phyloP scores from a whole-genome alignment of 225 moss, liverwort and hornwort genomes.

The Climacium dendroides region DNA sequence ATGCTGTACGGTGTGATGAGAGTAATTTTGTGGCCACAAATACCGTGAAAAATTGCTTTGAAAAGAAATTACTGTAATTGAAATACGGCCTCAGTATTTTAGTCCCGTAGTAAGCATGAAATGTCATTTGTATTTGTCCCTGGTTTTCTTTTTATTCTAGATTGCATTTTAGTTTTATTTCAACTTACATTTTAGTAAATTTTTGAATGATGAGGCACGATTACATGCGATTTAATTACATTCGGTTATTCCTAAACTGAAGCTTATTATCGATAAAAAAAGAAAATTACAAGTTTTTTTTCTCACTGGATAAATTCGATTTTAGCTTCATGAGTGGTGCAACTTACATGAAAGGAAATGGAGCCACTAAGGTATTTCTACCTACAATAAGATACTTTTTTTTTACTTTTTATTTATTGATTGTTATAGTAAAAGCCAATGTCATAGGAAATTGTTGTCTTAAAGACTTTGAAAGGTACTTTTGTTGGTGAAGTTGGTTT shows the following conservation, averaged over 20 bases:
- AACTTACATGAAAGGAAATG: neutral
- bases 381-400: neutral
- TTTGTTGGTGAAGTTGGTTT: no score
- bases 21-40: neutral
- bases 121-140: neutral
- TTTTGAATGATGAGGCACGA: neutral
- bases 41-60: neutral
- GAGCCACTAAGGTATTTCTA: neutral
- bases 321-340: neutral
- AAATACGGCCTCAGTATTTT: no score
- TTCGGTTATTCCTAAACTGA: neutral
- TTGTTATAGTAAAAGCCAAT: no score
- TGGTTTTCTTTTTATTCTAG: neutral
- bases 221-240: neutral
- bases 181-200: no score
- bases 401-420: no score
- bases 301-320: rapidly evolving
- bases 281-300: no score
- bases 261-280: neutral
- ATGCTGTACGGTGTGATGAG: no score
- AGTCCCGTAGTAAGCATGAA: neutral
- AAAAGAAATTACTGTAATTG: neutral
- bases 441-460: no score
- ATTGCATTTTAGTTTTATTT: neutral
- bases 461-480: no score